Conservation (phyloP, 2,329 filamentous ascomycete genomes). For the Beauveria sp. region DNA sequence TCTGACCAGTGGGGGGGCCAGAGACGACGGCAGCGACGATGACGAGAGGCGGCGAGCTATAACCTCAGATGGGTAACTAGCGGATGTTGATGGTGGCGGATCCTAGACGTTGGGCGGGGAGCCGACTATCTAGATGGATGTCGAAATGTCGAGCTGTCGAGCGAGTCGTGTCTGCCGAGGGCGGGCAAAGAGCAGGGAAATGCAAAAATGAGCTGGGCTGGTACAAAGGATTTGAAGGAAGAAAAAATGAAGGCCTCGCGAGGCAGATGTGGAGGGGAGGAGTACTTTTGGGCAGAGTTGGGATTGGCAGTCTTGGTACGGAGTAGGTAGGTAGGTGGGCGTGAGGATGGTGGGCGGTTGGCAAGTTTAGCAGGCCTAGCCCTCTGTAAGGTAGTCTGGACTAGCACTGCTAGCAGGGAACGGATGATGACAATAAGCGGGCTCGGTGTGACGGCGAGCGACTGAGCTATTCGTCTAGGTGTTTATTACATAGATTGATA, state of each 20-base stretch:
- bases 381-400: not conserved
- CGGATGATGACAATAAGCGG: not conserved
- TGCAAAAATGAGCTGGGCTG: not conserved
- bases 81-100: not conserved
- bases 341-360: not conserved
- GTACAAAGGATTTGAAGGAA: not conserved
- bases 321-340: not conserved
- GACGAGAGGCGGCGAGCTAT: not conserved
- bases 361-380: not conserved
- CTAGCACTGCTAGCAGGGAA: not conserved
- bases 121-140: not conserved
- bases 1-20: not conserved
- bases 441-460: not conserved
- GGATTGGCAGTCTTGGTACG: not conserved
- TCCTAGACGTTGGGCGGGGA: not conserved
- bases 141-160: not conserved
- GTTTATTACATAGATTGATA: too few relatives aligned
- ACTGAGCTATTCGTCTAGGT: too few relatives aligned
- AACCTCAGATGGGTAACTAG: not conserved
- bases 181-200: not conserved
- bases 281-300: not conserved
- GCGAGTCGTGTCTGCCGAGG: not conserved
- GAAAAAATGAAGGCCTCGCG: not conserved
- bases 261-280: slow-evolving; percentile 1
- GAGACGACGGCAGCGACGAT: not conserved